Evolutionary conservation across 2,329 filamentous ascomycete genomes (phyloP), one percentile per base, ranked within the genome.

Genomic region (Helotiales sp.): DNA sequence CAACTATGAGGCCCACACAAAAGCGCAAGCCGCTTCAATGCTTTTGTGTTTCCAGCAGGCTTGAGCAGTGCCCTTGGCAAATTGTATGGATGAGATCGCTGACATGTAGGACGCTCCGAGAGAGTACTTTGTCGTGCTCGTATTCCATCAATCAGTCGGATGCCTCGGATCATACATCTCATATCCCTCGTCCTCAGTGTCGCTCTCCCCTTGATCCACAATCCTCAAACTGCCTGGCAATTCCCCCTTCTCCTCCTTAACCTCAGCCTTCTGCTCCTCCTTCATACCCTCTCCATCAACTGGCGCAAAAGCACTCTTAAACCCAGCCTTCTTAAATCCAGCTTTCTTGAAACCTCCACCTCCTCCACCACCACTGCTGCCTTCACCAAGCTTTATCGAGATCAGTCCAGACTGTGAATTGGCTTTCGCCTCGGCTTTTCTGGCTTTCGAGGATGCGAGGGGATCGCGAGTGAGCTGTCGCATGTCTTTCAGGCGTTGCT

Each of bases 401-500:
- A 92, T 86, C 17, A 93, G 80, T 2, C 87, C 89, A 26, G 77
- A 75, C 8, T 86, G 87, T 13, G 78, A 76, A 69, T 90, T 88
- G 59, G 89, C 88, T 77, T 90, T 91, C 61, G 89, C 89, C 76
- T 93, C 89, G 37, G 88, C 87, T 74, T 87, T 88, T n/a, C 89
- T 83, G 1, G 90, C 88, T 72, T 88, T 87, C 24, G 84, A 86
- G 15, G 84, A 85, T 26, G 88, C 89, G 63, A 84, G 85, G 1
- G 91, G 89, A 71, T 93, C 90, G 72, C 90, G 88, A 34, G 91
- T 89, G 83, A 94, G 90, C 75, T 91, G 89, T 80, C 93, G 93
- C 91, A 95, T 93, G 75, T 96, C 92, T 79, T 93, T 92, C 66
- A 94, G 86, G 59, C 92, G 91, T 82, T 96, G 93, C 78, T 93